A percentile compares a stretch with the other conserved stretches of the same genome.
Conservation (phyloP, 176 grass and related monocot species). For the Avena atlantica region DNA sequence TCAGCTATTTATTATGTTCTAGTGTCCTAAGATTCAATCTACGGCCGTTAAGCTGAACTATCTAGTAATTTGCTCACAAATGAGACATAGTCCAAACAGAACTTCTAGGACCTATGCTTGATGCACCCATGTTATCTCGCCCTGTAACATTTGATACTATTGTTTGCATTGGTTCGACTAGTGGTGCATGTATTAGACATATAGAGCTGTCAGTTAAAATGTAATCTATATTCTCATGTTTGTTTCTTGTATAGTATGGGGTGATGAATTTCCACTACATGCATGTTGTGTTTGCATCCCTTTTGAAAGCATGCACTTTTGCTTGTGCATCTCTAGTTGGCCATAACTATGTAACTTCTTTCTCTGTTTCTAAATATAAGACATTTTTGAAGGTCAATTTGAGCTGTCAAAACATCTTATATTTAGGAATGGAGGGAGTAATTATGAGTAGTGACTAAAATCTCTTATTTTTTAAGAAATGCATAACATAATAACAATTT, state of each 20-base stretch:
- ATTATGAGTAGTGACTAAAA: neutral
- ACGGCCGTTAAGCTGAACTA: neutral
- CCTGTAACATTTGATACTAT: neutral
- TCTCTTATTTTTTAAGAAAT: neutral
- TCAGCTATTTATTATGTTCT: conserved; percentile 12
- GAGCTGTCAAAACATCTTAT: too few species aligned
- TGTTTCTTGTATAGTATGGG: neutral
- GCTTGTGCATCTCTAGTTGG: neutral
- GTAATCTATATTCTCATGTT: too few species aligned
- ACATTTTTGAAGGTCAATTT: too few species aligned
- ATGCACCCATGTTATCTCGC: conserved; percentile 18
- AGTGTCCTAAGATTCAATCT: neutral
- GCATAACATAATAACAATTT: neutral
- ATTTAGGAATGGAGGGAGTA: too few species aligned
- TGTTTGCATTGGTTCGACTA: neutral
- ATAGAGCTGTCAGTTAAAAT: conserved; percentile 4
- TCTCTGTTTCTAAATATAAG: too few species aligned
- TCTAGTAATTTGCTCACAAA: neutral
- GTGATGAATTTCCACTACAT: neutral
- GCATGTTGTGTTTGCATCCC: neutral
- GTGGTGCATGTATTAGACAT: neutral
- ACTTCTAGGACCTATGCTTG: conserved; percentile 11
- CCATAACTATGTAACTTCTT: neutral
- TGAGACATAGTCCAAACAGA: too few species aligned
- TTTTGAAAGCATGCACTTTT: neutral